Conservation (phyloP, 345 rosid species). For the Excoecaria cochinchinensis region DNA sequence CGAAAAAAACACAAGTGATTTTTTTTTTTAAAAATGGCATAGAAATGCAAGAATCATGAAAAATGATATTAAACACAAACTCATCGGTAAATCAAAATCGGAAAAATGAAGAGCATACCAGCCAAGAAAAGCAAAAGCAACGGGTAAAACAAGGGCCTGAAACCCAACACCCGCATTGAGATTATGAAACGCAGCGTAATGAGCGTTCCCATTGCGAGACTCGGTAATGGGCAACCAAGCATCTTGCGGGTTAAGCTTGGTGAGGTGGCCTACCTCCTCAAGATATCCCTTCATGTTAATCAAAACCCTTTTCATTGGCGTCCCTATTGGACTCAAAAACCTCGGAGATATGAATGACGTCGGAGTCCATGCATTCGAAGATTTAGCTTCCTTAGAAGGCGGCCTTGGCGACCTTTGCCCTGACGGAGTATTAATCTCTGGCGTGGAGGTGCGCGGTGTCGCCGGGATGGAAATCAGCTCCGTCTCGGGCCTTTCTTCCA, state of each 20-base stretch:
- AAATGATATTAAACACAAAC: neutral
- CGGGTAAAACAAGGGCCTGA: slow-evolving; percentile 90
- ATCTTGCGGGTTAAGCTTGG: slow-evolving; percentile 95
- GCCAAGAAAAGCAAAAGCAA: slow-evolving; percentile 94
- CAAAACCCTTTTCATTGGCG: slow-evolving; percentile 96
- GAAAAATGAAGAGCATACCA: slow-evolving; percentile 43
- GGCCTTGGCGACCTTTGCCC: slow-evolving; percentile 97
- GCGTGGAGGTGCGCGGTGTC: slow-evolving; percentile 89
- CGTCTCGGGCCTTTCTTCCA: slow-evolving; percentile 99
- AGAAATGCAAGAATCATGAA: neutral
- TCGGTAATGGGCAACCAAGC: slow-evolving; percentile 99
- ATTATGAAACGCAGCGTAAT: slow-evolving; percentile 96
- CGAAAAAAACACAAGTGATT: too few relatives aligned
- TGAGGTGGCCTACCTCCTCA: slow-evolving; percentile 91
- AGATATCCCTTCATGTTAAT: slow-evolving; percentile 89
- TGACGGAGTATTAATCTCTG: slow-evolving; percentile 90
- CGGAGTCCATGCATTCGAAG: slow-evolving; percentile 92
- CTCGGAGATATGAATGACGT: slow-evolving; percentile 93
- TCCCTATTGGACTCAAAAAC: slow-evolving; percentile 92
- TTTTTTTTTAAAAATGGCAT: too few relatives aligned
- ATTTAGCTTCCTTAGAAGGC: slow-evolving; percentile 54
- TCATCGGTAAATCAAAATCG: neutral
- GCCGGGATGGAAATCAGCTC: slow-evolving; percentile 97
- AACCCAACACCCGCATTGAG: slow-evolving; percentile 95
- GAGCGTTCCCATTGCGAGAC: slow-evolving; percentile 97